phyloP scores from a whole-genome alignment of 495 filamentous ascomycete species.

The Penicillium antarcticum region DNA sequence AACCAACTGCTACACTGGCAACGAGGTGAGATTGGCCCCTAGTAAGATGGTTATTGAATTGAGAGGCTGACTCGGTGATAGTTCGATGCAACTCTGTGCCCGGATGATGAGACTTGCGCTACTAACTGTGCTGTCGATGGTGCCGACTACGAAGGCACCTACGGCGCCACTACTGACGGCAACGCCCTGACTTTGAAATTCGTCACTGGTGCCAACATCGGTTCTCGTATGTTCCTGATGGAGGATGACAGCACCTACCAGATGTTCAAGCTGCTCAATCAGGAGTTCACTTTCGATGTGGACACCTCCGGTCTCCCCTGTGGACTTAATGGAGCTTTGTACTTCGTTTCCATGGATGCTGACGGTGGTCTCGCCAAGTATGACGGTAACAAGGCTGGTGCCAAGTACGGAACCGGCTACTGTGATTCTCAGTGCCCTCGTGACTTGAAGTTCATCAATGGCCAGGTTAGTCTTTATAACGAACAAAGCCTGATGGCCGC shows the following conservation, averaged over 20 bases:
- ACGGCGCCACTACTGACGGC: conserved; percentile 55
- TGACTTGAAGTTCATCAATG: conserved; percentile 67
- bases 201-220: conserved; percentile 48
- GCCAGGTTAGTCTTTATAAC: conserved; percentile 25
- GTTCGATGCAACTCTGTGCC: conserved; percentile 55
- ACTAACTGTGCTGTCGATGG: conserved; percentile 59
- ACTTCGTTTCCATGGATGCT: conserved; percentile 63
- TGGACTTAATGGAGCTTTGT: conserved; percentile 70
- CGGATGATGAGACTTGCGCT: conserved; percentile 52
- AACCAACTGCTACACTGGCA: conserved; percentile 65
- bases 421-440: conserved; percentile 71
- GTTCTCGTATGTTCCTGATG: conserved; percentile 61
- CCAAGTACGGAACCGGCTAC: conserved; percentile 71
- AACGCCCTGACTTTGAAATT: conserved; percentile 54
- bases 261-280: conserved; percentile 54
- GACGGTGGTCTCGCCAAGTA: conserved; percentile 54
- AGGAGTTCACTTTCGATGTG: conserved; percentile 68
- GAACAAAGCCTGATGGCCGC: not conserved
- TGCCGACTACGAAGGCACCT: conserved; percentile 53
- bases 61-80: not conserved
- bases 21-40: conserved; percentile 18
- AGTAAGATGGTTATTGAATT: not conserved
- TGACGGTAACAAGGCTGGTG: conserved; percentile 61
- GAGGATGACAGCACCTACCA: conserved; percentile 54
- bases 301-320: conserved; percentile 64